These are phyloP conservation scores for Geranium incanum DNA, from an alignment of 441 rosid species.

Conservation along the genomic window DNA sequence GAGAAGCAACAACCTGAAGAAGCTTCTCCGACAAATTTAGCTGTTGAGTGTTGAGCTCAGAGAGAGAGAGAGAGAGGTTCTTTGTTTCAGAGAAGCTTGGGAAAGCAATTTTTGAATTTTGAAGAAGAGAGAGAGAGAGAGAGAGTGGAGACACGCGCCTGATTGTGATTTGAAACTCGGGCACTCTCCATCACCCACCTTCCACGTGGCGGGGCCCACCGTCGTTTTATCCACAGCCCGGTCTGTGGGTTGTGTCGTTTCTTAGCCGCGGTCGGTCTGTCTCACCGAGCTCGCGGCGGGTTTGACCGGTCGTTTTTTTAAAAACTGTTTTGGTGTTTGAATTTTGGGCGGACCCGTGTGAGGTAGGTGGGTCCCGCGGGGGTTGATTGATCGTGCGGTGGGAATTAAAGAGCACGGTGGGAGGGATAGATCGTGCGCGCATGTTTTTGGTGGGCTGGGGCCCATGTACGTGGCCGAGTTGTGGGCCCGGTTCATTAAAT, in stretches of 20 bases:
- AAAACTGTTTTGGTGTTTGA: too few species aligned
- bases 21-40: neutral
- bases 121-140: neutral
- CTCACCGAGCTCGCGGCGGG: neutral
- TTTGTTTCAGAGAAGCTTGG: neutral
- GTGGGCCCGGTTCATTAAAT: neutral
- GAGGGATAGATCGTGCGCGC: neutral
- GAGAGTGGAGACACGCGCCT: neutral
- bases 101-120: neutral
- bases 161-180: neutral
- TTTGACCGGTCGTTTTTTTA: neutral
- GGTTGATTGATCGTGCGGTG: neutral
- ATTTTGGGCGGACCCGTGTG: neutral
- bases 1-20: neutral
- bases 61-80: neutral
- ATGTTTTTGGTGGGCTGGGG: neutral
- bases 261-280: neutral
- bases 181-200: neutral
- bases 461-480: neutral
- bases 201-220: neutral
- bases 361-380: neutral
- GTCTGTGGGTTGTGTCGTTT: neutral
- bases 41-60: neutral
- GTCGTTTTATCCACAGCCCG: neutral
- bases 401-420: neutral